Percentiles rank a stretch among this genome's conserved stretches.
phyloP scores from a whole-genome alignment of 345 rosid species.

The Syzygium jambos region DNA sequence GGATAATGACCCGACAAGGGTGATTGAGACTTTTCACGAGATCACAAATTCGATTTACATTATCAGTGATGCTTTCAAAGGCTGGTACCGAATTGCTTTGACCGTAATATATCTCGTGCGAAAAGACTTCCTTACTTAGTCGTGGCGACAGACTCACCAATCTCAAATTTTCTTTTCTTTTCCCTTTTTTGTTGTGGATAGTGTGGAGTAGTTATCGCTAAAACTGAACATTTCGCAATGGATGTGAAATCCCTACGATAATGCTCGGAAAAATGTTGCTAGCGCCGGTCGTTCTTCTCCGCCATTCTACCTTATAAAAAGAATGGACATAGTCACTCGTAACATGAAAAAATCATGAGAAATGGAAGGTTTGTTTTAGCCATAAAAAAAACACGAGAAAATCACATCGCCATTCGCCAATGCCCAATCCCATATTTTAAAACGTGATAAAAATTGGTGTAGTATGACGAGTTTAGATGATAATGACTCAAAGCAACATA shows the following conservation, averaged over 20 bases:
- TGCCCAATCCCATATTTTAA: too few species aligned
- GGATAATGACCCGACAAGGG: background rate
- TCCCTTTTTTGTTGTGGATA: too few species aligned
- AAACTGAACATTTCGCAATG: too few species aligned
- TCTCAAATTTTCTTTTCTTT: too few species aligned
- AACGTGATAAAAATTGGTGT: too few species aligned
- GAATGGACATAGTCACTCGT: background rate
- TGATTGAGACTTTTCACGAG: too few species aligned
- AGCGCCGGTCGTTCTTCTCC: fast-evolving
- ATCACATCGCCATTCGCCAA: background rate
- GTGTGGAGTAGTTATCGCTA: background rate
- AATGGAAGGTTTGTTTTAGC: too few species aligned
- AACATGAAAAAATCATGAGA: too few species aligned
- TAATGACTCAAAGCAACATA: background rate
- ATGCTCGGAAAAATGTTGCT: background rate
- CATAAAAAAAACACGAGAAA: background rate
- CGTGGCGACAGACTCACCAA: background rate
- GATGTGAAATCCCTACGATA: background rate
- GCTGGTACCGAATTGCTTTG: too few species aligned
- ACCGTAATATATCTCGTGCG: fast-evolving
- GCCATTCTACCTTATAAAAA: background rate
- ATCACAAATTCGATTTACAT: background rate
- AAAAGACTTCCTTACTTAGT: background rate
- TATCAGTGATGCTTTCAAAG: too few species aligned
- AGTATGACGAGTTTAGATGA: background rate